These are phyloP conservation scores for Camelina hispida DNA, from an alignment of 345 rosid genomes.

Conservation along the genomic window DNA sequence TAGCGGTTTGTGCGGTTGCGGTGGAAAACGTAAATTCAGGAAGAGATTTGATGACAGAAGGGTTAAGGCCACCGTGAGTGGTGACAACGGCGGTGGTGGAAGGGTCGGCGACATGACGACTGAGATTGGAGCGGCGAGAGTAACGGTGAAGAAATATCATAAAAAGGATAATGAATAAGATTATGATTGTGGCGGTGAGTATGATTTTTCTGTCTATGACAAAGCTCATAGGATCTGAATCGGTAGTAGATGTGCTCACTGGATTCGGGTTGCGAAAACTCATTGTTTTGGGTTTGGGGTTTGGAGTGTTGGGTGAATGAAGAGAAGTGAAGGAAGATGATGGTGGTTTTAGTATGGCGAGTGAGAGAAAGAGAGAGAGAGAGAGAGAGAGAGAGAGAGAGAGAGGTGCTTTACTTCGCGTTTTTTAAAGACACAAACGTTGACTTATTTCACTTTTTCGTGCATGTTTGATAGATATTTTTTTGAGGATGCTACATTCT, in stretches of 20 bases:
- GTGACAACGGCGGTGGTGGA: conserved; percentile 24
- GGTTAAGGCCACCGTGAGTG: conserved; percentile 45
- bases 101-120: not conserved
- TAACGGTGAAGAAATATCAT: not conserved
- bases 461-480: no score
- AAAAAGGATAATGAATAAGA: no score
- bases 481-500: no score
- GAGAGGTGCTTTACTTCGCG: no score
- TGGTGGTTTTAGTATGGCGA: no score
- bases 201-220: not conserved
- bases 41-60: conserved; percentile 63
- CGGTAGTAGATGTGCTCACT: not conserved
- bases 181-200: not conserved
- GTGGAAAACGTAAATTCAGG: conserved; percentile 63
- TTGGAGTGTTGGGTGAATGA: no score
- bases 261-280: not conserved
- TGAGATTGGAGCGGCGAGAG: not conserved
- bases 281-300: not conserved
- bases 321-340: no score
- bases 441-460: no score
- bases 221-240: not conserved
- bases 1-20: conserved; percentile 8
- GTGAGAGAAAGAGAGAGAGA: no score
- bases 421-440: no score
- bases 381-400: no score